Evolutionary conservation across 2,329 filamentous ascomycete species (phyloP).

Genomic region (Cladosporium sp.): DNA sequence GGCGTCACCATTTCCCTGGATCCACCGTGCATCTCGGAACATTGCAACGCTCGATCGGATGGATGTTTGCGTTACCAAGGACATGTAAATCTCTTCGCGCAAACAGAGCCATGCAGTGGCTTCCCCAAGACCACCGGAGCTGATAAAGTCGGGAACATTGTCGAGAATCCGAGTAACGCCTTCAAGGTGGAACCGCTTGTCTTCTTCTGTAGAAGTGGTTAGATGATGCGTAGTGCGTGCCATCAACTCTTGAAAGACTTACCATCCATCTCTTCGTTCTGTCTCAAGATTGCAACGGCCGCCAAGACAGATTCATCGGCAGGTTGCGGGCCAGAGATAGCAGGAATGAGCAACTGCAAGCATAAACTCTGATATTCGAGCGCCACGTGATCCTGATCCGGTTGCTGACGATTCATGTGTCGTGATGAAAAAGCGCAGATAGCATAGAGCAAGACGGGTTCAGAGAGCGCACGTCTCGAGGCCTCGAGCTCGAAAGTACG

Average conservation of each 20-base stretch:
- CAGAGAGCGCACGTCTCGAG: slow-evolving; percentile 48
- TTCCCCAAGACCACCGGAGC: slow-evolving; percentile 42
- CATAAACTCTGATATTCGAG: slow-evolving; percentile 49
- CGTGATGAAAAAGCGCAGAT: slow-evolving; percentile 50
- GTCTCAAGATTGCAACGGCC: slow-evolving; percentile 51
- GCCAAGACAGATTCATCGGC: slow-evolving; percentile 51
- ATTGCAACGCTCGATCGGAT: slow-evolving; percentile 35
- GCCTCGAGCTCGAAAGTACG: slow-evolving; percentile 47
- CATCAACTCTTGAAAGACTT: neutral
- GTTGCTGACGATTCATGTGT: slow-evolving; percentile 44
- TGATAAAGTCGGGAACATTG: slow-evolving; percentile 40
- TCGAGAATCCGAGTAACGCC: slow-evolving; percentile 43
- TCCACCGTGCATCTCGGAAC: slow-evolving; percentile 19
- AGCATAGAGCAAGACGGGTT: slow-evolving; percentile 50
- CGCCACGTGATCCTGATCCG: slow-evolving; percentile 44
- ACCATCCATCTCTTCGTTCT: slow-evolving; percentile 50
- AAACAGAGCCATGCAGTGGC: slow-evolving; percentile 45
- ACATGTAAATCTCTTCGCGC: slow-evolving; percentile 44
- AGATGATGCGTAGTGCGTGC: neutral
- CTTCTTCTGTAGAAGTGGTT: slow-evolving; percentile 28
- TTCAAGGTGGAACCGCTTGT: slow-evolving; percentile 42
- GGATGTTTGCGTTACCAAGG: slow-evolving; percentile 38
- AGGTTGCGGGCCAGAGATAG: slow-evolving; percentile 44
- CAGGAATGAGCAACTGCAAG: slow-evolving; percentile 49
- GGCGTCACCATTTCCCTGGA: slow-evolving; percentile 20